phyloP scores from a whole-genome alignment of 1,284 basidiomycete species.

The Cutaneotrichosporon cavernicola region DNA sequence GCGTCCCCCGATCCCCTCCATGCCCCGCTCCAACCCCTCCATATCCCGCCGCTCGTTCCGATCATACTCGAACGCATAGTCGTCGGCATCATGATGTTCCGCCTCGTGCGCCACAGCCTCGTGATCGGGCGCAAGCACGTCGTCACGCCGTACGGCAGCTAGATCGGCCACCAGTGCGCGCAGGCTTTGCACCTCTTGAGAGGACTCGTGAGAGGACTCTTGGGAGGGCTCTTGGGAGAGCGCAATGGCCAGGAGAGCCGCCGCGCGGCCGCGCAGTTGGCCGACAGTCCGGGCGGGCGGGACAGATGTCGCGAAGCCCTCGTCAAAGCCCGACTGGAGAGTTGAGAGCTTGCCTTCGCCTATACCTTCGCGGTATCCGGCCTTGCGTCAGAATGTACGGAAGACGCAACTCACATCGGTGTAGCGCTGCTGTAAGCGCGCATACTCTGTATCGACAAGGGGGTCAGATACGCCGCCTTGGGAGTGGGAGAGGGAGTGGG shows the following conservation, averaged over 20 bases:
- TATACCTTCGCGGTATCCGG: conserved; percentile 60
- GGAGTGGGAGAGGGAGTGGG: conserved; percentile 10
- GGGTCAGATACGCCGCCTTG: conserved; percentile 42
- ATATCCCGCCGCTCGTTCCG: conserved; percentile 58
- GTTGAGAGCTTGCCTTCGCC: conserved; percentile 57
- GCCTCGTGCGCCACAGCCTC: conserved; percentile 48
- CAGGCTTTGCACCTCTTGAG: conserved; percentile 61
- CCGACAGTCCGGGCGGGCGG: conserved; percentile 54
- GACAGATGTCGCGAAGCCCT: conserved; percentile 54
- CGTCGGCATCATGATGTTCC: conserved; percentile 47
- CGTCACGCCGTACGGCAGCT: conserved; percentile 33
- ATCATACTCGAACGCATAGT: conserved; percentile 64
- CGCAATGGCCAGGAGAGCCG: conserved; percentile 44
- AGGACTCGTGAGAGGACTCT: no score
- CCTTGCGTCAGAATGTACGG: conserved; percentile 50
- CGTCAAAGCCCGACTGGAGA: conserved; percentile 58
- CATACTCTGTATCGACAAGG: conserved; percentile 48
- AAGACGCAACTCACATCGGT: conserved; percentile 44
- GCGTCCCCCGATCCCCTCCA: conserved; percentile 44
- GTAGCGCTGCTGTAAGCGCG: conserved; percentile 44
- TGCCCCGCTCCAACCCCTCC: conserved; percentile 53
- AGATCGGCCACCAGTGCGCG: conserved; percentile 58
- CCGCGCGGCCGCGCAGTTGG: conserved; percentile 53
- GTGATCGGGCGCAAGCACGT: conserved; percentile 44
- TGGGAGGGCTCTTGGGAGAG: no score